Evolutionary conservation across 305 asterid genomes (phyloP).

Genomic region (Petunia hybrid): DNA sequence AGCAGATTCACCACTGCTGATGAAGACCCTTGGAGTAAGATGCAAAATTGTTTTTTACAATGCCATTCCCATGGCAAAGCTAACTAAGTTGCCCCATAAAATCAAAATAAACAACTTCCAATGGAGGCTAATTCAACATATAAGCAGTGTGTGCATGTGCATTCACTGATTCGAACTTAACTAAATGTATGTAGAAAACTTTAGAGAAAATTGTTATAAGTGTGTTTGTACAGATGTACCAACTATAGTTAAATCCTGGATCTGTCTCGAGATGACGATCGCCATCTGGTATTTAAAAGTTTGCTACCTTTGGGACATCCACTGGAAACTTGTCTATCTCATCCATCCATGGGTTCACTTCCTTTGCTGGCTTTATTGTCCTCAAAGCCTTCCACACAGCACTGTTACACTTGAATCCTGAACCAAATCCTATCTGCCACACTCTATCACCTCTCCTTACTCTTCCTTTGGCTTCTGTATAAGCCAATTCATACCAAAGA

Average conservation of each 20-base stretch:
- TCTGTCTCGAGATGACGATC: background rate
- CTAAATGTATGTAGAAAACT: background rate
- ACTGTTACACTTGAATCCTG: conserved; percentile 54
- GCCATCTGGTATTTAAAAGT: conserved; percentile 27
- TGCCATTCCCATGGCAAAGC: background rate
- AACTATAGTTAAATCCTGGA: background rate
- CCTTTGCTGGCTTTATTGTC: conserved; percentile 38
- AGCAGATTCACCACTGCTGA: background rate
- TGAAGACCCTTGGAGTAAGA: background rate
- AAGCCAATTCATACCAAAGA: conserved; percentile 52
- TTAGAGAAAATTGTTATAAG: background rate
- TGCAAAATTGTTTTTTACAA: background rate
- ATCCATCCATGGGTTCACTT: conserved; percentile 45
- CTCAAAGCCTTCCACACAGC: conserved; percentile 52
- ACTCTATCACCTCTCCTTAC: conserved; percentile 48
- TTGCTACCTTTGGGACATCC: conserved; percentile 48
- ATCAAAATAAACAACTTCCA: background rate
- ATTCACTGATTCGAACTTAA: background rate
- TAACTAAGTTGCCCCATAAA: background rate
- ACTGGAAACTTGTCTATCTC: conserved; percentile 50
- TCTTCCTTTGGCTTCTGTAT: conserved; percentile 52
- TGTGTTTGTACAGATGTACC: background rate
- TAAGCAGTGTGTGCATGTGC: background rate
- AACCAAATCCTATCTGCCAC: conserved; percentile 56
- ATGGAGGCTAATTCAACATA: background rate